Evolutionary conservation across 257 asterid species (phyloP), one percentile per base, ranked within the genome.

Genomic region (Galeopsis tetrahit): DNA sequence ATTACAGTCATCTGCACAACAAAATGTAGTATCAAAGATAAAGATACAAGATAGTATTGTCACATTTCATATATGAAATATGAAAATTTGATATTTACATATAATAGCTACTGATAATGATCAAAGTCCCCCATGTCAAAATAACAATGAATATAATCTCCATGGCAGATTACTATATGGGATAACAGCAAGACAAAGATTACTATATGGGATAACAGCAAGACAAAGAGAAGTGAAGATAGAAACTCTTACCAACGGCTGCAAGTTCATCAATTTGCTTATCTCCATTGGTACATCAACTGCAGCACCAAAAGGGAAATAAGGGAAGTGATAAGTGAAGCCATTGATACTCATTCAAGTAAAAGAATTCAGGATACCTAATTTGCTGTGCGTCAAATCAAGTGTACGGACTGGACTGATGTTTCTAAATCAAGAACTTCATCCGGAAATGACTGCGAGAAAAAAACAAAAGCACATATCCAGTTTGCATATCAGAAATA

Each of bases 361-460:
- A 66, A 65, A 4, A 15, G 39, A 46, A 66, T 48, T 61, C 44
- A 49, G 42, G 10, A 77, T 87, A 94, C 97, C 93, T 72, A 94
- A 61, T 84, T 81, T 91, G 69, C 91, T 94, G 78, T 76, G 88
- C 3, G 99, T 91, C 74, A 94, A 82, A 84, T 94, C 99, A 68
- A 94, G 93, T 17, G 98, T 91, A 43, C 99, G 96, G 62, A 91
- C n/a, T n/a, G n/a, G n/a, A n/a, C 96, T 15, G 96, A 87, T 82
- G 83, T 80, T 75, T 87, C 97, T 60, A 91, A 84, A 56, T 88
- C 90, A 49, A 91, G 87, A 77, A 94, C 93, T 72, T 86, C 98
- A 78, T 88, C 92, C 0, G 98, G 98, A 82, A 94, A 89, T 71
- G 90, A 78, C 99, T 94, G 88, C 8, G 10, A 21, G 17, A 8